A percentile compares a stretch with the other conserved stretches of the same genome.
Evolutionary conservation across 768 basidiomycete species (phyloP).

Genomic region (Tylopilus felleus): DNA sequence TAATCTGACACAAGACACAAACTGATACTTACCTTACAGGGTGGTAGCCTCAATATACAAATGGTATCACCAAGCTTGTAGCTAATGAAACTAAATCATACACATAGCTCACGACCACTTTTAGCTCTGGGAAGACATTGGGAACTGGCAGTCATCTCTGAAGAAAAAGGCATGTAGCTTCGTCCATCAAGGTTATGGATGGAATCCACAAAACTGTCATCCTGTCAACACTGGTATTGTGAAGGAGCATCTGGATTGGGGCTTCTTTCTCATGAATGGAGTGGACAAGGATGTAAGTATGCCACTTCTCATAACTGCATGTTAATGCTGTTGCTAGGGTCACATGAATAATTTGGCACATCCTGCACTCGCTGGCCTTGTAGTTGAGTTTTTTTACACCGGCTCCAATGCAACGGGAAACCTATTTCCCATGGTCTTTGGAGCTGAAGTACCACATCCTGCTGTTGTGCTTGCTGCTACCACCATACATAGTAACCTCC

Average conservation of each 20-base stretch:
- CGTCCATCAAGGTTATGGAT: neutral
- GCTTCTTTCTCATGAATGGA: neutral
- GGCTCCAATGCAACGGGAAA: neutral
- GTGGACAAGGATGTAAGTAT: neutral
- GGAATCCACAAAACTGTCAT: neutral
- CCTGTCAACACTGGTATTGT: neutral
- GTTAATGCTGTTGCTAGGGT: neutral
- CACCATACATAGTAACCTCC: neutral
- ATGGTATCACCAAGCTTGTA: neutral
- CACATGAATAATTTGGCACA: constrained; percentile 8
- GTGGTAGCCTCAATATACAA: neutral
- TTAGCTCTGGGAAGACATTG: neutral
- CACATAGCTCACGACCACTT: neutral
- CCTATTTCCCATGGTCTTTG: constrained; percentile 4
- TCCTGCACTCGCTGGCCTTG: neutral
- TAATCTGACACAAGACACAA: neutral
- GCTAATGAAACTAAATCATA: neutral
- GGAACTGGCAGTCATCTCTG: neutral
- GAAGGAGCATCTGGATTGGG: neutral
- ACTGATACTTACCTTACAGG: neutral
- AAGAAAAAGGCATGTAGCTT: neutral
- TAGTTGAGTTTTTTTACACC: constrained; percentile 9
- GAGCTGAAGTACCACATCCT: neutral
- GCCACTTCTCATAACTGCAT: neutral
- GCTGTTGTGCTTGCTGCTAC: neutral